A percentile compares a stretch with the other conserved stretches of the same genome.
phyloP scores from a whole-genome alignment of 225 moss, liverwort and hornwort species.

The Marchantia polymorpha region DNA sequence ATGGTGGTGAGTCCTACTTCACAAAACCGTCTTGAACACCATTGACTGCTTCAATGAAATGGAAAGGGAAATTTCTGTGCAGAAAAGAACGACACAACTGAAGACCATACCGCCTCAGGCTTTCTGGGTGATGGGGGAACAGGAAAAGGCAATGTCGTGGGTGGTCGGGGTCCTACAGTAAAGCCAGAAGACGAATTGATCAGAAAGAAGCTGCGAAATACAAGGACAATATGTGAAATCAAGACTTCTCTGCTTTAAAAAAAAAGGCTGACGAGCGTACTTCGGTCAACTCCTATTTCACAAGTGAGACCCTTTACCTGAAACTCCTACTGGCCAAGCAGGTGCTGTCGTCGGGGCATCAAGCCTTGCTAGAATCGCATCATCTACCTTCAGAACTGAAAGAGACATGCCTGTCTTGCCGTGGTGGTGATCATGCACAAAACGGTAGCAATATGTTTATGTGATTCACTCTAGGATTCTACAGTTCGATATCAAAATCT shows the following conservation, averaged over 20 bases:
- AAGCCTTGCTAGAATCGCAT: conserved; percentile 61
- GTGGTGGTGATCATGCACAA: conserved; percentile 13
- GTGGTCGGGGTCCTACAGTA: conserved; percentile 79
- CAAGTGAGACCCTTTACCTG: conserved; percentile 41
- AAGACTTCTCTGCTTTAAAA: neutral
- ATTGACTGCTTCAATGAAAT: neutral
- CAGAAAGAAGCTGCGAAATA: neutral
- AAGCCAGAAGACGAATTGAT: conserved; percentile 1
- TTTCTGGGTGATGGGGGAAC: conserved; percentile 64
- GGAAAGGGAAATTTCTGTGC: neutral
- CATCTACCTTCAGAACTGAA: conserved; percentile 93
- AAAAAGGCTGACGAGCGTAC: neutral
- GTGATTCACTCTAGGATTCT: neutral
- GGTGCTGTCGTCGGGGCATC: conserved; percentile 85
- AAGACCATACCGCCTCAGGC: conserved; percentile 53
- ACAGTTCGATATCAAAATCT: too few species aligned
- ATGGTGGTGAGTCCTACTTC: neutral
- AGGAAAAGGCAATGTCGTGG: conserved; percentile 83
- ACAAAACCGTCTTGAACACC: too few species aligned
- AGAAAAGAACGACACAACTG: neutral
- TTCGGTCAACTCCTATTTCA: too few species aligned
- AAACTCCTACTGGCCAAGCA: conserved; percentile 91
- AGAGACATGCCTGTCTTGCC: conserved; percentile 79
- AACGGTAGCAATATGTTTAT: neutral
- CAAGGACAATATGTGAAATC: neutral